Evolutionary conservation across 495 filamentous ascomycete species (phyloP), one percentile per base, ranked within the genome.

Genomic region (Aspergillus baeticus): DNA sequence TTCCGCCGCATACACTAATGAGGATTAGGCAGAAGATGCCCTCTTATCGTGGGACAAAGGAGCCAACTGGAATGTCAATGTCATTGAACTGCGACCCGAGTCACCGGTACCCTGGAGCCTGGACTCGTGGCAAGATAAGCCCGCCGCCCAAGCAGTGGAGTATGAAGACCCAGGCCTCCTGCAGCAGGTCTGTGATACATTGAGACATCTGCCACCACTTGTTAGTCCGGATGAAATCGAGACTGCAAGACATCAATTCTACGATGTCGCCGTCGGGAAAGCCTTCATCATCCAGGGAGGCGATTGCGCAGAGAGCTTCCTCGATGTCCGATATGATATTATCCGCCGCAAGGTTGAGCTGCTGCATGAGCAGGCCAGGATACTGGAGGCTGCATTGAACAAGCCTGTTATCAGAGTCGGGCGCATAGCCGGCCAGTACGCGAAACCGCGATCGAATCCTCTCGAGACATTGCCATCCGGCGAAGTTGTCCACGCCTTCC

Each of bases 291-390:
- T 56, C 23, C 53, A 56, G 10, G 53, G 43, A 0, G 53, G 53
- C 0, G 53, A 56, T 35, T 56, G 53, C 37, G 53, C 53, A 35
- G 53, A 56, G 34, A 56, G 43, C 44, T 56, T 56, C 22, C 18
- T 23, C 11, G 53, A 56, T 11, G 53, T 56, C 10, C 17, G 53
- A 10, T 38, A 41, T 15, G 35, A 48, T 5, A 15, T 56, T 3
- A 49, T 56, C 18, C 43, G 46, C 11, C 43, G 45, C 18, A 56
- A 56, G 35, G 53, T 56, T 33, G 36, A 48, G 36, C 53, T 56
- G 18, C 35, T 56, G 20, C 53, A 56, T 6, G 31, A 20, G 21
- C 53, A 56, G 21, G 23, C 33, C 11, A 31, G 20, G 3, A 31
- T 56, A 14, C 42, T 56, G 0, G 23, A 26, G 14, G 41, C 34